A percentile compares a stretch with the other conserved stretches of the same genome.
Evolutionary conservation across 352 stramenopile genomes (phyloP).

Genomic region (Phytophthora brassicae): DNA sequence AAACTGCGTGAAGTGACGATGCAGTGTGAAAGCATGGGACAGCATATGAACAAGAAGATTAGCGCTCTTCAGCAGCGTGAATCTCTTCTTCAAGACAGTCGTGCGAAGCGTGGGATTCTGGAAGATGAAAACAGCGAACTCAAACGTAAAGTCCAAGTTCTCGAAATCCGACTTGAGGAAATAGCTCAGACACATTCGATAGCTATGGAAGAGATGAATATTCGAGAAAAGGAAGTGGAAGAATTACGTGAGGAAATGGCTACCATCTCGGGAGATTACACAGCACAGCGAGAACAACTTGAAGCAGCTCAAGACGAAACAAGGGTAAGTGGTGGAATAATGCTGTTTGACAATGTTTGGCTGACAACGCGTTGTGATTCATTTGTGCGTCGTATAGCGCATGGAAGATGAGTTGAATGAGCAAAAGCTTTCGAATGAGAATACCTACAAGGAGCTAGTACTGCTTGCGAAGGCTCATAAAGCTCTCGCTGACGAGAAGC

Average conservation of each 20-base stretch:
- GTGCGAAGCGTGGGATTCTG: conserved; percentile 48
- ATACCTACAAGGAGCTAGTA: conserved; percentile 79
- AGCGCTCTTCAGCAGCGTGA: conserved; percentile 67
- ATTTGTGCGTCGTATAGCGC: conserved; percentile 33
- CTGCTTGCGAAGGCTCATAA: conserved; percentile 82
- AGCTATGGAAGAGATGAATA: conserved; percentile 56
- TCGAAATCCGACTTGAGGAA: conserved; percentile 79
- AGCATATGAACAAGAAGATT: conserved; percentile 81
- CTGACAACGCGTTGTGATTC: background rate
- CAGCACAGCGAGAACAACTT: conserved; percentile 62
- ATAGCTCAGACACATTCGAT: conserved; percentile 66
- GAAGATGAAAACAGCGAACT: conserved; percentile 81
- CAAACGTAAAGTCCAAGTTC: conserved; percentile 73
- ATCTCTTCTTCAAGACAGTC: conserved; percentile 66
- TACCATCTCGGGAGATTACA: conserved; percentile 68
- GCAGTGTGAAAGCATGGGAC: conserved; percentile 69
- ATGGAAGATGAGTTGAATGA: conserved; percentile 65
- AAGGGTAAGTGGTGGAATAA: conserved; percentile 32
- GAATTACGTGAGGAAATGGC: conserved; percentile 66
- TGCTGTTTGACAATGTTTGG: background rate
- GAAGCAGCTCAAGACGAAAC: conserved; percentile 51
- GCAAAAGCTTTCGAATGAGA: conserved; percentile 56
- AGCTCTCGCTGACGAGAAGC: conserved; percentile 60
- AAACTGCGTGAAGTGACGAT: conserved; percentile 63
- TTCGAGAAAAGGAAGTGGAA: conserved; percentile 57